Evolutionary conservation across 768 basidiomycete species (phyloP).

Genomic region (Xerocomellus intermedius): DNA sequence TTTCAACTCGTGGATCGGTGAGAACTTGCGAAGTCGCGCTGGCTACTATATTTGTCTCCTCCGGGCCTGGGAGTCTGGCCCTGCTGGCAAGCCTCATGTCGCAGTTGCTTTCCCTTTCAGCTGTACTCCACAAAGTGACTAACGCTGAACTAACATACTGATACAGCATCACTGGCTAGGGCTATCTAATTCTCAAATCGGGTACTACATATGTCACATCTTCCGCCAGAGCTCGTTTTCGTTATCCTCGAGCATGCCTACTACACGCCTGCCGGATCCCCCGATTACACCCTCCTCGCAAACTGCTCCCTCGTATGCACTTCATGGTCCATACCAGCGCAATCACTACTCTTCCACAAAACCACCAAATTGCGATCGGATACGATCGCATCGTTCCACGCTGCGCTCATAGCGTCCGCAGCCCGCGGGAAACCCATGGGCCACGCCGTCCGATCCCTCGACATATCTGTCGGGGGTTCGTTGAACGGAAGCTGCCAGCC

Average conservation of each 20-base stretch:
- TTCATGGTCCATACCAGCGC: slow-evolving; percentile 29
- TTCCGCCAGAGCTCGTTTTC: slow-evolving; percentile 26
- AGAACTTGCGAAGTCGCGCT: background rate
- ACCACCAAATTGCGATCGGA: slow-evolving; percentile 5
- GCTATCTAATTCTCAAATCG: background rate
- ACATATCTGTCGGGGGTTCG: slow-evolving; percentile 16
- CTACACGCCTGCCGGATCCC: slow-evolving; percentile 17
- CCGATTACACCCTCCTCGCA: slow-evolving; percentile 20
- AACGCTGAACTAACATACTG: background rate
- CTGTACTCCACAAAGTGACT: too few relatives aligned
- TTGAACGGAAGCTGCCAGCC: slow-evolving; percentile 6
- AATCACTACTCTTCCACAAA: slow-evolving; percentile 30
- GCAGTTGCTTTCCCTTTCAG: too few relatives aligned
- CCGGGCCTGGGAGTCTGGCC: background rate
- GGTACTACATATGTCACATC: slow-evolving; percentile 7
- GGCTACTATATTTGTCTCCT: too few relatives aligned
- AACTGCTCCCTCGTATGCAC: slow-evolving; percentile 27
- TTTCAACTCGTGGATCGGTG: background rate
- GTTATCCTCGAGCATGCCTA: slow-evolving; percentile 26
- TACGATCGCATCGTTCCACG: slow-evolving; percentile 12
- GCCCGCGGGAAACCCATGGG: slow-evolving; percentile 15
- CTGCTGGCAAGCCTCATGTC: too few relatives aligned
- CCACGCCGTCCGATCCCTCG: slow-evolving; percentile 21
- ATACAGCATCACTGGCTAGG: too few relatives aligned
- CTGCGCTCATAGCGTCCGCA: slow-evolving; percentile 18